Evolutionary conservation across 1,139 yeast genomes (phyloP), one percentile per base, ranked within the genome.

Genomic region (Yamadazyma oceani): DNA sequence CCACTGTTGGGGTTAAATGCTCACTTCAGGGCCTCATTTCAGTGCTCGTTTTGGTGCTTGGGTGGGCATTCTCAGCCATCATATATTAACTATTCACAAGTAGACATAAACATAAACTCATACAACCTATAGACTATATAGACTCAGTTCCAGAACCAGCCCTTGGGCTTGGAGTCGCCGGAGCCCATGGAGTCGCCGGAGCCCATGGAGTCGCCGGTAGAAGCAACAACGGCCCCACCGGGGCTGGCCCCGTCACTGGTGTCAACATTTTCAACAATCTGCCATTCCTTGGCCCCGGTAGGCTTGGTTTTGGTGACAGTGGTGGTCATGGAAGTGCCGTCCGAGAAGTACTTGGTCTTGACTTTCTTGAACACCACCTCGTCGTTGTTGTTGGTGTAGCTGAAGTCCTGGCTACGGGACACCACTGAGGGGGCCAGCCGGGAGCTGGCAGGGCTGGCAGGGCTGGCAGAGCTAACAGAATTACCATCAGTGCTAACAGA

Each of bases 261-360:
- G 26, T 34, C 35, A n/a, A 44, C 50, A 12, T 49, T 49, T 35
- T 64, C 66, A 12, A 50, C 48, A 7, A 62, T 60, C 26, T 45
- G 54, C 72, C 73, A 66, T 4, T 60, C 60, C 4, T 43, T 43
- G 3, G 69, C 55, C 10, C 62, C 69, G 32, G 55, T 39, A 2
- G 74, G 72, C 43, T 60, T 69, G 35, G 60, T 45, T 50, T 69
- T 74, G 33, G 61, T 64, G 31, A 64, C 53, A 35, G 66, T 69
- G 35, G 58, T 66, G 9, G 68, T 57, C 5, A 54, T 46, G 22
- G 78, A 74, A 4, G 85, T 73, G 6, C 95, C 95, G 55, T 88
- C 95, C 28, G 64, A 70, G 54, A 66, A 87, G 49, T 69, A 73
- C 46, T 82, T 70, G 4, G 68, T 78, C 46, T 71, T 71, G 17